Evolutionary conservation across 805 yeast genomes (phyloP).

Genomic region (Saturnispora besseyi): DNA sequence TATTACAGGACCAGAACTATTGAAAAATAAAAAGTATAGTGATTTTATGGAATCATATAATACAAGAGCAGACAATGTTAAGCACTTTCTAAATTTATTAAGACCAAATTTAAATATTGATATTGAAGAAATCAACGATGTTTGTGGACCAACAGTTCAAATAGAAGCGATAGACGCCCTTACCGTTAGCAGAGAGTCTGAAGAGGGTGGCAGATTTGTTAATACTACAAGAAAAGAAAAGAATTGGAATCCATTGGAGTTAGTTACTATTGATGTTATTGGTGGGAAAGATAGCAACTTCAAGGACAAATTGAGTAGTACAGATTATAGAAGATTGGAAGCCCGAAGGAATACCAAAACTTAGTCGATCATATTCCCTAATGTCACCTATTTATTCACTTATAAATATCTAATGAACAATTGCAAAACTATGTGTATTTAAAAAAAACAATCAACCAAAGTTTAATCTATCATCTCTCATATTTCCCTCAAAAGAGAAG

Average conservation of each 20-base stretch:
- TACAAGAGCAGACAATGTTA: slow-evolving; percentile 39
- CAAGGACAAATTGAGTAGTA: slow-evolving; percentile 76
- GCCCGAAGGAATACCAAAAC: slow-evolving; percentile 12
- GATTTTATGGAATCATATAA: slow-evolving; percentile 55
- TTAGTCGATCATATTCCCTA: neutral
- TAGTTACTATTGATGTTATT: slow-evolving; percentile 52
- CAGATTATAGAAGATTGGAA: slow-evolving; percentile 52
- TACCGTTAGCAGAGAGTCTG: slow-evolving; percentile 74
- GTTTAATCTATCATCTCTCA: too few species aligned
- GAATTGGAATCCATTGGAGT: slow-evolving; percentile 42
- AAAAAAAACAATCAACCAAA: too few species aligned
- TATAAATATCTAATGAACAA: neutral
- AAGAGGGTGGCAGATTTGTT: slow-evolving; percentile 62
- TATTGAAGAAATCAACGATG: slow-evolving; percentile 61
- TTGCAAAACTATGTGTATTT: neutral
- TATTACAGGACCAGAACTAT: slow-evolving; percentile 64
- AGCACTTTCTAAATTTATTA: slow-evolving; percentile 39
- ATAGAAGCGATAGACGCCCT: slow-evolving; percentile 67
- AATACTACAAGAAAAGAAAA: slow-evolving; percentile 54
- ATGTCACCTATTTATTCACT: neutral
- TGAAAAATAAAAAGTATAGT: slow-evolving; percentile 65
- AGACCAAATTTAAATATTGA: slow-evolving; percentile 41
- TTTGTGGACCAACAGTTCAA: slow-evolving; percentile 90
- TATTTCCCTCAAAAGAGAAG: too few species aligned
- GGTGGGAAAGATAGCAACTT: slow-evolving; percentile 47